A percentile compares a stretch with the other conserved stretches of the same genome.
Conservation (phyloP, 768 basidiomycete species). For the Leccinum subtestaceum region DNA sequence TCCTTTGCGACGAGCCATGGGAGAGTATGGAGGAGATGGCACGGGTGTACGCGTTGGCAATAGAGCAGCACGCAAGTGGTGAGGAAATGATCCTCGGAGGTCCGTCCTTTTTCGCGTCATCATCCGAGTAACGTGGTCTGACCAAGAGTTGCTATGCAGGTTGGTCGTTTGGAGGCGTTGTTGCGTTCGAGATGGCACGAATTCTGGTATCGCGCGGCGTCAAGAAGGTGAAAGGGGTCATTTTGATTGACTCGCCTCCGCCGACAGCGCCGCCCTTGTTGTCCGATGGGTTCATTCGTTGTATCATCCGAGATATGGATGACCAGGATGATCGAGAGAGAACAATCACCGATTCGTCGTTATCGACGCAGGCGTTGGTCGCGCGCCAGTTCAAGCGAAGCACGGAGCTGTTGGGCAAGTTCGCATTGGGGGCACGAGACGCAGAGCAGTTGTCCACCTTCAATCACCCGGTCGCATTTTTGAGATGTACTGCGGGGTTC, state of each 20-base stretch:
- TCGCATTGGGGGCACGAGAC: conserved; percentile 25
- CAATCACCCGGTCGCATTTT: conserved; percentile 37
- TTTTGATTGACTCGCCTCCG: conserved; percentile 66
- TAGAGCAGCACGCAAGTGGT: conserved; percentile 35
- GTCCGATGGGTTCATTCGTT: conserved; percentile 50
- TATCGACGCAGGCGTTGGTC: conserved; percentile 33
- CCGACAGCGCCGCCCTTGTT: conserved; percentile 54
- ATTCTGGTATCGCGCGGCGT: conserved; percentile 42
- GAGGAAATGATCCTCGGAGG: conserved; percentile 55
- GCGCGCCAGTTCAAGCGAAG: conserved; percentile 50
- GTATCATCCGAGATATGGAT: conserved; percentile 36
- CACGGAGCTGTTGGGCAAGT: conserved; percentile 44
- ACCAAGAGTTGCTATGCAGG: conserved; percentile 36
- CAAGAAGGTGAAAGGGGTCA: conserved; percentile 48
- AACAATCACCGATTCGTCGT: conserved; percentile 25
- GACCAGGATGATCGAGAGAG: conserved; percentile 4
- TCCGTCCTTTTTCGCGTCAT: conserved; percentile 24
- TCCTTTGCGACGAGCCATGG: conserved; percentile 47
- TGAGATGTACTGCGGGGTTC: conserved; percentile 54
- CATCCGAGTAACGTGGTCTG: not conserved
- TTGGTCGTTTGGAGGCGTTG: conserved; percentile 78
- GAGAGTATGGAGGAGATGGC: conserved; percentile 52
- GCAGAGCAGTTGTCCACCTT: not conserved
- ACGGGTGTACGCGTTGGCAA: conserved; percentile 41
- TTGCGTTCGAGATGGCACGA: conserved; percentile 61